Base-by-base conservation (phyloP, 164 flowering plant genomes). In the Stephania japonica region DNA sequence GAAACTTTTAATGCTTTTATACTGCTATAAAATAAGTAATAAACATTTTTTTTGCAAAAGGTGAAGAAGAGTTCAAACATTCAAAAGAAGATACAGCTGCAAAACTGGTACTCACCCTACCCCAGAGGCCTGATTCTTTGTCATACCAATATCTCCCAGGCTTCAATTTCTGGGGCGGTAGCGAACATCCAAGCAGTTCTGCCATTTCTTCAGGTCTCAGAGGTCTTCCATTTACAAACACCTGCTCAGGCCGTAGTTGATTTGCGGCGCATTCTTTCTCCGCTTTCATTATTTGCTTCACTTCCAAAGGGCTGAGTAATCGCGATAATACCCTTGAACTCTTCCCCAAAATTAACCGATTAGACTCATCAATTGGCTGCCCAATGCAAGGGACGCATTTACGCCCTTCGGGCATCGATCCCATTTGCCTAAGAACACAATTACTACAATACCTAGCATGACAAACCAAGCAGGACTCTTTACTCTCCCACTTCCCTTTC, bases 331-430 rank as follows among this genome's bases (percentile, higher is more conserved):
- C 78, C 82, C 96, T 83, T 9, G 97, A 91, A 76, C 86, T 75
- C 68, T 85, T 91, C 7, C 99, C 99, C 74, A 95, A 76, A 76
- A 80, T 84, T 24, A 76, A 78, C 65, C 99, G 82, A 67, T 89
- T 93, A 7, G 86, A 85, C 79, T 95, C 99, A 74, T 93, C 93
- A 68, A 95, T 91, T 0, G 97, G 86, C 76, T 84, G 76, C 67
- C 93, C 87, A 69, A 95, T 91, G 84, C 99, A 95, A 19, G 92
- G 85, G n/a, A 95, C 97, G 78, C 99, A 95, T 70, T 93, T 95
- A 25, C 99, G 90, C 71, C 99, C 99, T 83, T 95, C 98, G 10
- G 99, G 99, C 99, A 95, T 95, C 7, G 99, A 95, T 7, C 99
- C 99, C 98, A 92, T 95, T n/a, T 96, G 97, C 79, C 97, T 83